Evolutionary conservation across 2,329 filamentous ascomycete genomes (phyloP).

Genomic region (Elsinoe necatrix): DNA sequence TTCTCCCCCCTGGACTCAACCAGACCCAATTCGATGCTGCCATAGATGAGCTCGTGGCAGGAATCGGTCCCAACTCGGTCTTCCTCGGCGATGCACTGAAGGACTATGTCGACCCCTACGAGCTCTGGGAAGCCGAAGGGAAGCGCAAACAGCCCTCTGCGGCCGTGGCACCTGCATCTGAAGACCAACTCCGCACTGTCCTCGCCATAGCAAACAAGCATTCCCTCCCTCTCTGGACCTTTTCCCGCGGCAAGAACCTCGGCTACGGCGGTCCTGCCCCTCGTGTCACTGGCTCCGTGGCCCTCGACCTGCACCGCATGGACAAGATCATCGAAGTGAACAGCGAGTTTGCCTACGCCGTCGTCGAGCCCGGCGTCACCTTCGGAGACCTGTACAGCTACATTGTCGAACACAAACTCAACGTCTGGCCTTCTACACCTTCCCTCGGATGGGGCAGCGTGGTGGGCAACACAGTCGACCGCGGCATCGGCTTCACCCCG

Average conservation of each 20-base stretch:
- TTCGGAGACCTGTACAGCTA: constrained; percentile 29
- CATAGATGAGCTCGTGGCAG: constrained; percentile 1
- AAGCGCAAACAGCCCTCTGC: constrained; percentile 36
- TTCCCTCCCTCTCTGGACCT: constrained; percentile 29
- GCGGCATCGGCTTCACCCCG: constrained; percentile 36
- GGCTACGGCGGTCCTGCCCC: constrained; percentile 45
- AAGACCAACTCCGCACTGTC: constrained; percentile 28
- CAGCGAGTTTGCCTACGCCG: constrained; percentile 39
- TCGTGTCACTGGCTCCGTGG: constrained; percentile 38
- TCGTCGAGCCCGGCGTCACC: constrained; percentile 46
- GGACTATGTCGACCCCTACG: constrained; percentile 9
- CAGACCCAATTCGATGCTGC: constrained; percentile 13
- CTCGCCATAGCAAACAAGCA: constrained; percentile 30
- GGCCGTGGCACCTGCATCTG: constrained; percentile 33
- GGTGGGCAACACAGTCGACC: constrained; percentile 33
- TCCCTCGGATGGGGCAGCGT: constrained; percentile 31
- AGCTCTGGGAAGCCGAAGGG: constrained; percentile 10
- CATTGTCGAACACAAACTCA: constrained; percentile 26
- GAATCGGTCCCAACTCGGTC: background rate
- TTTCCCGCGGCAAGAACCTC: constrained; percentile 37
- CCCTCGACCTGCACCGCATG: constrained; percentile 42
- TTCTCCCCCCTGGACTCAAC: background rate
- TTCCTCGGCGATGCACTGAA: constrained; percentile 8
- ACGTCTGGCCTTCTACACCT: constrained; percentile 29
- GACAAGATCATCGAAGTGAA: constrained; percentile 46